These are phyloP conservation scores for Hymenoscyphus fructigenus DNA, from an alignment of 2,329 filamentous ascomycete species.

Conservation along the genomic window DNA sequence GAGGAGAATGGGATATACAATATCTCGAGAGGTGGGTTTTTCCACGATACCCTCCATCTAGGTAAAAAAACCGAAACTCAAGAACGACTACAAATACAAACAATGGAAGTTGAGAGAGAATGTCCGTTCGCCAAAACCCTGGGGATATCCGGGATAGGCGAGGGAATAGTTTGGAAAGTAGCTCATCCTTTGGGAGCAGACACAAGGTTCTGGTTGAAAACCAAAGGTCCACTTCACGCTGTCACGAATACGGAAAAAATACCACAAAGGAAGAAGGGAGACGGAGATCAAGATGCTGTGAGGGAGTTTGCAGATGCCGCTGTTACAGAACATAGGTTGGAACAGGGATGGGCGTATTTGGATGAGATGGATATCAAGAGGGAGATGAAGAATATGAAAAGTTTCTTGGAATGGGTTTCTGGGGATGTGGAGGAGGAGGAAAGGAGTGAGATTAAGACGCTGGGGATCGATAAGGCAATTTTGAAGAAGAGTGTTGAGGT, in stretches of 20 bases:
- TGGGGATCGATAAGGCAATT: slow-evolving; percentile 5
- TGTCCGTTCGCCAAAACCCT: slow-evolving; percentile 30
- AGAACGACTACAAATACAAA: slow-evolving; percentile 12
- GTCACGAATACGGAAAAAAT: slow-evolving; percentile 14
- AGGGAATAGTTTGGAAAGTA: slow-evolving; percentile 32
- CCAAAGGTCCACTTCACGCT: slow-evolving; percentile 22
- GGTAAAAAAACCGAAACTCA: not conserved
- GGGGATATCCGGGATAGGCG: slow-evolving; percentile 23
- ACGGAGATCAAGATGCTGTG: slow-evolving; percentile 7
- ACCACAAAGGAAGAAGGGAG: not conserved
- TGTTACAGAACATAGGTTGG: slow-evolving; percentile 21
- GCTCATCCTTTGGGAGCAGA: slow-evolving; percentile 21
- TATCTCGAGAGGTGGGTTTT: slow-evolving; percentile 27
- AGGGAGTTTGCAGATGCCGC: slow-evolving; percentile 20
- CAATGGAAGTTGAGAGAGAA: slow-evolving; percentile 25
- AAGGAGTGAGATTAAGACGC: slow-evolving; percentile 11
- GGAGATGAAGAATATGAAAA: slow-evolving; percentile 7
- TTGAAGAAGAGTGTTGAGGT: slow-evolving; percentile 9
- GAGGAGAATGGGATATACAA: slow-evolving; percentile 21
- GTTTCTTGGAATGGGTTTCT: slow-evolving; percentile 22
- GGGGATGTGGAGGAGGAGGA: slow-evolving; percentile 23
- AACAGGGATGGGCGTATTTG: slow-evolving; percentile 26
- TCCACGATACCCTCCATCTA: not conserved
- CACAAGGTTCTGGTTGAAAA: slow-evolving; percentile 28
- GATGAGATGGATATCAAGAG: slow-evolving; percentile 19